Evolutionary conservation across 1,139 yeast genomes (phyloP), one percentile per base, ranked within the genome.

Genomic region (Geotrichum restrictum): DNA sequence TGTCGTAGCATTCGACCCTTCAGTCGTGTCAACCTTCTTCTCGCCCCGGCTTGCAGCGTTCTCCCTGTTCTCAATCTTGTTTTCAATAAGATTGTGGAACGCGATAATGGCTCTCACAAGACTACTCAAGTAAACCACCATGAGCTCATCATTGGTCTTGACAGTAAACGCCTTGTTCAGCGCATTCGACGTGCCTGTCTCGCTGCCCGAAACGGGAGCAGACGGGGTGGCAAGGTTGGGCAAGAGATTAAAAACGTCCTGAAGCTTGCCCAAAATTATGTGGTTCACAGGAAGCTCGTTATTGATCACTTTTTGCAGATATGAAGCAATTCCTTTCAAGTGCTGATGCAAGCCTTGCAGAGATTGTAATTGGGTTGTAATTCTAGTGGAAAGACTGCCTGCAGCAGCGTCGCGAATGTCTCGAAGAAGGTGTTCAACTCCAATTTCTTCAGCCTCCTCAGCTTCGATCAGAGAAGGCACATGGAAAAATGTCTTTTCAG

Each of bases 371-470:
- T 91, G 96, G 66, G 86, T 86, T 16, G 98, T 88, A 52, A 93
- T 83, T 66, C 85, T 81, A 51, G 91, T 80, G 1, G 97, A 85
- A 58, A 94, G 78, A 48, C 87, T 85, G 13, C 98, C 98, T 8
- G 96, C 95, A 7, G 98, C 97, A 63, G 91, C 97, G 67, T 93
- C 98, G 63, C 97, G 82, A 38, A 89, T 88, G 65, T 94, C 98
- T 64, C 98, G 82, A 59, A 94, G 74, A 57, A 94, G 73, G 67
- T 94, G 99, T 68, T 94, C 99, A 8, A 94, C 99, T 58, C 98
- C 98, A 62, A 94, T 94, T 71, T 94, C 99, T 71, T 94, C 98
- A 2, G 98, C 98, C 69, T 94, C 98, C 68, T 94, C 98, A 2
- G 99, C 99, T 67, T 88, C 95, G 59, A 94, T 89, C 32, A 82